Percentiles rank a stretch among this genome's conserved stretches.
phyloP scores from a whole-genome alignment of 2,329 filamentous ascomycete genomes.

The Arthroderma uncinatum region DNA sequence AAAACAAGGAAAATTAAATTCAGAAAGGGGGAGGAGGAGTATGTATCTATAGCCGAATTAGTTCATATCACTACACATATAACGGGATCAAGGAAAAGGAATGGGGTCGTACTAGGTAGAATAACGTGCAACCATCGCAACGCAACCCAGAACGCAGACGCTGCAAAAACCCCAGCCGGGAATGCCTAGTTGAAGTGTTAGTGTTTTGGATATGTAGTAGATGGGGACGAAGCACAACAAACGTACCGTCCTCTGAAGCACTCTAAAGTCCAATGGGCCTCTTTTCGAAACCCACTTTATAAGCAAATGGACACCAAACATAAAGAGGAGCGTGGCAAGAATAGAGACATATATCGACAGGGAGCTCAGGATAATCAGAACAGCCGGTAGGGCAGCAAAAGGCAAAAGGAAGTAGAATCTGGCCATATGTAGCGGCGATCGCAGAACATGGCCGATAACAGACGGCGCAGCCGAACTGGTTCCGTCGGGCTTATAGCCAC shows the following conservation, averaged over 20 bases:
- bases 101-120: slow-evolving; percentile 52
- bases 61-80: neutral
- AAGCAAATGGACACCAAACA: slow-evolving; percentile 60
- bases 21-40: slow-evolving; percentile 54
- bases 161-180: slow-evolving; percentile 86
- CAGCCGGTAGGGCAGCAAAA: slow-evolving; percentile 60
- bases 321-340: slow-evolving; percentile 55
- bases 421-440: slow-evolving; percentile 65
- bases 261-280: slow-evolving; percentile 77
- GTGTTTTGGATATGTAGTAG: slow-evolving; percentile 6
- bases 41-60: slow-evolving; percentile 46
- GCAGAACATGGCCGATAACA: slow-evolving; percentile 61
- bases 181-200: slow-evolving; percentile 54
- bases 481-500: slow-evolving; percentile 70
- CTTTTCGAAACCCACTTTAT: slow-evolving; percentile 68
- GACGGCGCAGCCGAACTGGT: slow-evolving; percentile 59
- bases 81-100: neutral
- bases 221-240: neutral
- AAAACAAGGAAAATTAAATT: slow-evolving; percentile 64
- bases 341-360: slow-evolving; percentile 64
- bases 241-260: slow-evolving; percentile 76
- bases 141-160: slow-evolving; percentile 68
- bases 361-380: slow-evolving; percentile 60
- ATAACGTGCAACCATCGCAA: slow-evolving; percentile 64
- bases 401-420: slow-evolving; percentile 88